A percentile compares a stretch with the other conserved stretches of the same genome.
Evolutionary conservation across 1,284 basidiomycete species (phyloP).

Genomic region (Papiliotrema flavescens): DNA sequence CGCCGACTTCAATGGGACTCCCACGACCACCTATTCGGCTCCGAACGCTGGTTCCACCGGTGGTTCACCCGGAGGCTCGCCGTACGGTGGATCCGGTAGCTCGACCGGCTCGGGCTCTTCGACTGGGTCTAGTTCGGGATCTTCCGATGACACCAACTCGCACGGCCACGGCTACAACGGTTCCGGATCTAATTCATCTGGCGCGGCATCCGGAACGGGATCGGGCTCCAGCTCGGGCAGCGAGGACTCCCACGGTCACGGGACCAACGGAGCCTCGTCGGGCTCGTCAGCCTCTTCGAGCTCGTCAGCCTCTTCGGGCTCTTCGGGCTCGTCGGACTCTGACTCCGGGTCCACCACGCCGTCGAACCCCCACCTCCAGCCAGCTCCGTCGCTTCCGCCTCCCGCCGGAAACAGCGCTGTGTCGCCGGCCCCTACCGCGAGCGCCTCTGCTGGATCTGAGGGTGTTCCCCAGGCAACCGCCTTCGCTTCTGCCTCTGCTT

Average conservation of each 20-base stretch:
- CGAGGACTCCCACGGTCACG: not conserved
- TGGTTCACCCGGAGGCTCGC: constrained; percentile 3
- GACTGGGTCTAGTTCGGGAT: not conserved
- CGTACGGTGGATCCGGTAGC: not conserved
- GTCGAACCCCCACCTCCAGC: not conserved
- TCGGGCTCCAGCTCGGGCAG: not conserved
- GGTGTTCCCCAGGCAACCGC: not conserved
- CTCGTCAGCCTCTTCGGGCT: not conserved
- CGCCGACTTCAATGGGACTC: constrained; percentile 5
- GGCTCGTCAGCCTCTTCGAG: no score
- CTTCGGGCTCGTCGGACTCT: not conserved
- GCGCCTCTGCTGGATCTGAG: no score
- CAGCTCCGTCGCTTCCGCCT: not conserved
- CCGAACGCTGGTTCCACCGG: constrained; percentile 1
- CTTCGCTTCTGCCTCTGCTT: not conserved
- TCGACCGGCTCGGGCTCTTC: not conserved
- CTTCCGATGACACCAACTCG: not conserved
- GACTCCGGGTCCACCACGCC: constrained; percentile 1
- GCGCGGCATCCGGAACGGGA: not conserved
- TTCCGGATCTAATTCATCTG: not conserved
- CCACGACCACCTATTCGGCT: not conserved
- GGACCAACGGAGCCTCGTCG: not conserved
- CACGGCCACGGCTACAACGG: not conserved
- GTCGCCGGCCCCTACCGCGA: not conserved
- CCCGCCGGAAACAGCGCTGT: not conserved